Conservation (phyloP, 306 rosid genomes). For the Castanea mollissima region DNA sequence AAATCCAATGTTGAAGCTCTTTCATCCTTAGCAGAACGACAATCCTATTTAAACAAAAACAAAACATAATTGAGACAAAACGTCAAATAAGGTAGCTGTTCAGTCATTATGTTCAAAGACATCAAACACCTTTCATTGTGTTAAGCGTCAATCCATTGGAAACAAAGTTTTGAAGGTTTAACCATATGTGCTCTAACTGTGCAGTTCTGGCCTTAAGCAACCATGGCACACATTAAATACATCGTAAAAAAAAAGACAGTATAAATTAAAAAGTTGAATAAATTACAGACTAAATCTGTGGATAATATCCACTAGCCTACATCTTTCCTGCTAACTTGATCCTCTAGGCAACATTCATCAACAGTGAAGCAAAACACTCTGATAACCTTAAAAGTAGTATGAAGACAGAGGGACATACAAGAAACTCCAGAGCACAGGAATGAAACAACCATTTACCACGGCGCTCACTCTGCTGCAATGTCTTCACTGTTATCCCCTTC, state of each 20-base stretch:
- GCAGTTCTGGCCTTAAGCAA: neutral
- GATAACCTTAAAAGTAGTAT: constrained; percentile 18
- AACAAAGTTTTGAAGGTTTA: neutral
- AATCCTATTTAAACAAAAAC: no score
- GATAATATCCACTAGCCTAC: constrained; percentile 39
- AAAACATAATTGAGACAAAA: neutral
- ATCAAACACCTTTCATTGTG: no score
- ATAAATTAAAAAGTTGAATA: constrained; percentile 22
- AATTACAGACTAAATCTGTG: constrained; percentile 36
- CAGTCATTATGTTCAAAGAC: neutral
- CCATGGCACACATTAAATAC: constrained; percentile 4
- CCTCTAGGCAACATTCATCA: constrained; percentile 29
- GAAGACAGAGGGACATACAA: constrained; percentile 11
- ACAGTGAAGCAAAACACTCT: constrained; percentile 30
- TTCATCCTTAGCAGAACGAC: neutral
- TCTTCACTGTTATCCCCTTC: constrained; percentile 55
- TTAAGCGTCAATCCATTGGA: no score
- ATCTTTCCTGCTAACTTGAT: constrained; percentile 30
- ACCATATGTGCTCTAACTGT: neutral
- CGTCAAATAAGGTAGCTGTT: neutral
- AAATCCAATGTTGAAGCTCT: neutral
- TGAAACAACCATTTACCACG: constrained; percentile 2
- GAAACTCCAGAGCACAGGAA: constrained; percentile 23
- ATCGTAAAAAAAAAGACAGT: neutral
- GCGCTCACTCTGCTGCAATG: constrained; percentile 55